Conservation (phyloP, 2,329 filamentous ascomycete species). For the Claviceps sp. region DNA sequence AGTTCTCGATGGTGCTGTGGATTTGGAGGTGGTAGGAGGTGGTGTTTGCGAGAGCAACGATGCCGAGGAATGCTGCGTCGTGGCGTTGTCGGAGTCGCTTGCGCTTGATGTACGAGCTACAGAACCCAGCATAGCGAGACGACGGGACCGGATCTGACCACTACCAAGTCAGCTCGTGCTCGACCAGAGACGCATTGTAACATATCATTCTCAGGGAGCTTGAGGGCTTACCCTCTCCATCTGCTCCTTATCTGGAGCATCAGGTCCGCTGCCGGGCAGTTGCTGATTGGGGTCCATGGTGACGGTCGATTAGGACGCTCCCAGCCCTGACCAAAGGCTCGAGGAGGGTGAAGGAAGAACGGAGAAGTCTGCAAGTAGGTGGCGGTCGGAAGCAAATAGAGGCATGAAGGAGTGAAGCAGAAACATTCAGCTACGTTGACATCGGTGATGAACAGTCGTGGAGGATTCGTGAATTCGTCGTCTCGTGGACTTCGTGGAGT, state of each 20-base stretch:
- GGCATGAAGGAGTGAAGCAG: not conserved
- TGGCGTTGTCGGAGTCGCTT: constrained; percentile 13
- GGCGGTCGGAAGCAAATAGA: not conserved
- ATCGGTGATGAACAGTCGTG: not conserved
- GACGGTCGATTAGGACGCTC: not conserved
- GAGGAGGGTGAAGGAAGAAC: too few species aligned
- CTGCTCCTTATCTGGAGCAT: constrained; percentile 44
- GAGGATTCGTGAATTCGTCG: not conserved
- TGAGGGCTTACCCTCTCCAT: constrained; percentile 37
- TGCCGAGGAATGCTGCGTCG: constrained; percentile 12
- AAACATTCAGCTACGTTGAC: not conserved
- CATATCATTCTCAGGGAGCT: not conserved
- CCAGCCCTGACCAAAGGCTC: not conserved
- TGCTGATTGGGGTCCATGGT: constrained; percentile 34
- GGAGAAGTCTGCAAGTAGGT: not conserved
- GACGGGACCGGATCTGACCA: constrained; percentile 33
- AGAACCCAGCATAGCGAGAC: constrained; percentile 36
- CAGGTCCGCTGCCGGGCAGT: constrained; percentile 26
- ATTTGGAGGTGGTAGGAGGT: constrained; percentile 13
- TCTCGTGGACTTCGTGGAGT: not conserved
- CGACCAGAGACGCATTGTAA: not conserved
- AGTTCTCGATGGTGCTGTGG: constrained; percentile 11
- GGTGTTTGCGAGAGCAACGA: constrained; percentile 12
- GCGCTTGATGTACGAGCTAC: constrained; percentile 20
- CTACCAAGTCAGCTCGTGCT: not conserved